Evolutionary conservation across 2,329 filamentous ascomycete genomes (phyloP), one percentile per base, ranked within the genome.

Genomic region (Microdochium bolleyi): DNA sequence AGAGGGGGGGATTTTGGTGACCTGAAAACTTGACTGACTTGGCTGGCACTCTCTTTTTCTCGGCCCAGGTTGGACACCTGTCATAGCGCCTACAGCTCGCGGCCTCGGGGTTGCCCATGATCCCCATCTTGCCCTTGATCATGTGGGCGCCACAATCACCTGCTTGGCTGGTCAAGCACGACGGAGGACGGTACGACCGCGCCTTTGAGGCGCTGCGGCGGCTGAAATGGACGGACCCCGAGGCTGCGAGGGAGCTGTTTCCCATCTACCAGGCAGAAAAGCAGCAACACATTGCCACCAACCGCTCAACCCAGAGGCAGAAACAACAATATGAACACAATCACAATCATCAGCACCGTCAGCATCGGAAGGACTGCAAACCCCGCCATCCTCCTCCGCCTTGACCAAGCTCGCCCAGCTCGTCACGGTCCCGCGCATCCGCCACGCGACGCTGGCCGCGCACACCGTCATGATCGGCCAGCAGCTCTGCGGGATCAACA

Each of bases 401-500:
- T 34, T 34, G 30, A 34, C 30, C 30, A 34, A 34, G 30, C 30
- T 34, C 30, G 30, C 75, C 21, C 78, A 85, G 59, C 67, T 81
- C 1, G 80, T 84, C 57, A 82, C 77, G 1, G 74, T 84, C 49
- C 75, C 80, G 0, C 72, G 82, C 32, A 70, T 81, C 8, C 71
- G 80, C 4, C 74, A 80, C 41, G 87, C 86, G 0, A 87, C 83
- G 0, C 74, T 83, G 51, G 86, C 85, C 1, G 83, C 84, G 0
- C 82, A 79, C 56, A 79, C 80, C 1, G 83, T 88, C 58, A 89
- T 89, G 84, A 80, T 83, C 58, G 72, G 71, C 0, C 81, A 85
- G 60, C 82, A 85, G 61, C 77, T 85, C 70, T 83, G 79, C 55
- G 81, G 79, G 41, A 76, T 77, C 60, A 77, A 76, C 52, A 73